These are phyloP conservation scores for Alternaria atra DNA, from an alignment of 2,329 filamentous ascomycete genomes.

Conservation along the genomic window DNA sequence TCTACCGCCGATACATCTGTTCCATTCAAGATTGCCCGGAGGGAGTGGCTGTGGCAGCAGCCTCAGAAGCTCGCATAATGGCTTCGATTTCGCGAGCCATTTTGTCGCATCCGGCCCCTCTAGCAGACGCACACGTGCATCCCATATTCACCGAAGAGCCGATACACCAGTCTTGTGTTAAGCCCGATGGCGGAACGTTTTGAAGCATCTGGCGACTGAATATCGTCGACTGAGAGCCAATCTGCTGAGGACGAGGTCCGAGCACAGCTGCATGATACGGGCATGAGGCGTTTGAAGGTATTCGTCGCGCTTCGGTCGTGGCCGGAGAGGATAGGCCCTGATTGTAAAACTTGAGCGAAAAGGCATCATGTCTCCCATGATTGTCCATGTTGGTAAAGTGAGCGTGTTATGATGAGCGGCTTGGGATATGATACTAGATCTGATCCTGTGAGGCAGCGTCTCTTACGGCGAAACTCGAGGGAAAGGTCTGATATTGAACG, in stretches of 20 bases:
- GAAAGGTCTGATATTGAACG: not conserved
- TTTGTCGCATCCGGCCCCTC: not conserved
- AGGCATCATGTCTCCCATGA: not conserved
- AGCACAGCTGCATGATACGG: conserved; percentile 9
- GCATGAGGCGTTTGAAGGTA: not conserved
- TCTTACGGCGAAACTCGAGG: not conserved
- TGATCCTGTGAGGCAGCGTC: not conserved
- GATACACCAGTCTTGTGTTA: conserved; percentile 6
- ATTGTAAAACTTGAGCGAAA: conserved; percentile 2
- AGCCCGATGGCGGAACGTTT: not conserved
- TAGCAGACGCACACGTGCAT: conserved; percentile 8
- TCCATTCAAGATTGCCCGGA: not conserved
- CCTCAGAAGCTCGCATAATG: not conserved
- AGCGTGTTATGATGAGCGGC: not conserved
- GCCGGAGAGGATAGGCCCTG: not conserved
- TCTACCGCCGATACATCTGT: not conserved
- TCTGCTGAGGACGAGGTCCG: not conserved
- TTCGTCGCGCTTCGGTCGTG: not conserved
- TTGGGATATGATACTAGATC: not conserved
- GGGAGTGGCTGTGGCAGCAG: not conserved
- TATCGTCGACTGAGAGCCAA: not conserved
- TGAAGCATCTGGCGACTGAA: not conserved
- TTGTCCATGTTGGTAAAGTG: not conserved
- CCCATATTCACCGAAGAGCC: conserved; percentile 13
- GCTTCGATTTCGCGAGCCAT: conserved; percentile 10